phyloP scores from a whole-genome alignment of 257 asterid genomes.

The Anisodus tanguticus region DNA sequence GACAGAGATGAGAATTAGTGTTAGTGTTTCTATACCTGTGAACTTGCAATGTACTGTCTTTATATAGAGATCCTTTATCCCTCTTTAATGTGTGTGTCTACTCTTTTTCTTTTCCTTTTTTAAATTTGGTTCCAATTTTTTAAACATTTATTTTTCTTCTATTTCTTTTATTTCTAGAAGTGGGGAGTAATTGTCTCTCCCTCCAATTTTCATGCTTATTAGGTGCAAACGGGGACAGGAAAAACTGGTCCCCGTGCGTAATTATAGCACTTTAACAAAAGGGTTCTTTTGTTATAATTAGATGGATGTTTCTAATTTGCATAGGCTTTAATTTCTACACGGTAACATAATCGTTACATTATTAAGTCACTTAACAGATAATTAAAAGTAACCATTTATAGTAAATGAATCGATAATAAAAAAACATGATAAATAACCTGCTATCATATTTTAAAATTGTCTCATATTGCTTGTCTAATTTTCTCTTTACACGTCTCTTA shows the following conservation, averaged over 20 bases:
- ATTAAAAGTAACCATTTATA: neutral
- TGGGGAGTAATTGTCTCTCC: constrained; percentile 26
- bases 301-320: constrained; percentile 24
- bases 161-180: neutral
- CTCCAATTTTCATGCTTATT: constrained; percentile 43
- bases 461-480: no score
- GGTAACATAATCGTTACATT: neutral
- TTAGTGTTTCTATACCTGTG: constrained; percentile 25
- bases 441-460: neutral
- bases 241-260: constrained; percentile 39
- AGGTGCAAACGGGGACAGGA: constrained; percentile 50
- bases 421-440: neutral
- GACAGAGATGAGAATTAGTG: constrained; percentile 24
- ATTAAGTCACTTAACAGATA: neutral
- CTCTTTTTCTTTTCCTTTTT: neutral
- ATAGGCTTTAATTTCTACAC: neutral
- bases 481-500: no score
- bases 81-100: neutral
- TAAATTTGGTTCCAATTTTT: neutral
- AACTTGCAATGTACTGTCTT: constrained; percentile 37
- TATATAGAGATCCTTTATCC: constrained; percentile 48
- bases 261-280: constrained; percentile 32
- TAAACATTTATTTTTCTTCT: neutral
- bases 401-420: neutral
- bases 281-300: neutral